Base-by-base conservation (phyloP, 1,139 yeast species). In the Diutina scorzettiae region DNA sequence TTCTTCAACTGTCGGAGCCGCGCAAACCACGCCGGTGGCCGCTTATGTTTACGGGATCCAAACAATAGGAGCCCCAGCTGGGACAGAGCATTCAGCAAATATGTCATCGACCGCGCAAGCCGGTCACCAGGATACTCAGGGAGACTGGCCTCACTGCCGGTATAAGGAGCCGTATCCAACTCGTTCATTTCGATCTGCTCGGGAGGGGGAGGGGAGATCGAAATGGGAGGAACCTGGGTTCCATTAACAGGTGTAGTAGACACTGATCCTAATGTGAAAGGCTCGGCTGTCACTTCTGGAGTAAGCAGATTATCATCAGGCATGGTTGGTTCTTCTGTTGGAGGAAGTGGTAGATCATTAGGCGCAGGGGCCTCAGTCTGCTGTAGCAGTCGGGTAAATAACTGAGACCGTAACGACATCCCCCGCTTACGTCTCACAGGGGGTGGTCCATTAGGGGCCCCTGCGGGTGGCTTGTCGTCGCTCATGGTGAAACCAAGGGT, bases 351-450 rank as follows among this genome's bases (percentile, higher is more conserved):
- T 29, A 12, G 27, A 32, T n/a, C 17, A 4, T 16, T 27, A 14
- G n/a, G 16, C 5, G 18, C n/a, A 18, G 33, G 34, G 42, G 34
- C 16, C 33, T 42, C 43, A 20, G 41, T 28, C 34, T 27, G 40
- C 41, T 9, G 41, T n/a, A 65, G 49, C 8, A 65, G 58, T 48
- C 73, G 78, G 56, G 73, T 78, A 60, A 83, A 76, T 48, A 83
- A 66, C 59, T 82, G 93, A 0, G 87, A 72, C 50, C 94, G 68
- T 43, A 84, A 61, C 3, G 91, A 81, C 46, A 80, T 76, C 0
- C 93, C 89, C 54, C 95, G 64, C 48, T 74, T 76, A 48, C 91
- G 65, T 41, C 73, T 59, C 3, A 58, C 48, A 19, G 55, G 61
- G 4, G 62, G 62, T 6, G 62, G 19, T 4, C 4, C 16, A 17